Conservation (phyloP, 2,329 filamentous ascomycete species). For the Aspergillus pseudotamarii region DNA sequence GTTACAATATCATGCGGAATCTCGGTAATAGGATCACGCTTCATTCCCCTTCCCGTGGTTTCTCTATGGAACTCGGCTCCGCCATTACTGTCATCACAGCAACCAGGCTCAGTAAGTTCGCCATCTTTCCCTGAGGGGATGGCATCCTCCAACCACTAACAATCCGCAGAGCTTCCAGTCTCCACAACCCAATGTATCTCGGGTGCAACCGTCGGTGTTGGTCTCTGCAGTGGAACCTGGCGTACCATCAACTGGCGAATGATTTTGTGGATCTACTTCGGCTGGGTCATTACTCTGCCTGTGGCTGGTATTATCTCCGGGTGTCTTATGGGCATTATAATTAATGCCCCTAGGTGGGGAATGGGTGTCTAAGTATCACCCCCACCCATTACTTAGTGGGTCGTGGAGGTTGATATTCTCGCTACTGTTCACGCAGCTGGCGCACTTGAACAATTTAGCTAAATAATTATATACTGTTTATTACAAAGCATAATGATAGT, state of each 20-base stretch:
- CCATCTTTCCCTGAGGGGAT: not conserved
- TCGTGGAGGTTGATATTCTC: not conserved
- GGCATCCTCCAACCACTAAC: not conserved
- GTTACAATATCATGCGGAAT: slow-evolving; percentile 26
- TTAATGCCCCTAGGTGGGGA: slow-evolving; percentile 23
- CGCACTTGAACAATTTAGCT: too few species aligned
- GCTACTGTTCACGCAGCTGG: not conserved
- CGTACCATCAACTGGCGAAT: slow-evolving; percentile 26
- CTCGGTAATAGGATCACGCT: slow-evolving; percentile 23
- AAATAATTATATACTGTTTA: too few species aligned
- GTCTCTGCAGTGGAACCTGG: slow-evolving; percentile 24
- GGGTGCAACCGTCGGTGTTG: slow-evolving; percentile 22
- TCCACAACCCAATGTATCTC: slow-evolving; percentile 25
- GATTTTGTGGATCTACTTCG: slow-evolving; percentile 24
- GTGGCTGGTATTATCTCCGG: slow-evolving; percentile 21
- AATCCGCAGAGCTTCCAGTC: slow-evolving; percentile 17
- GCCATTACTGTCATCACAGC: slow-evolving; percentile 23
- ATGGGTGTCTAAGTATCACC: slow-evolving; percentile 2
- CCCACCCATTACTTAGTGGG: not conserved
- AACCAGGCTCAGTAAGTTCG: slow-evolving; percentile 18
- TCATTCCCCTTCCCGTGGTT: slow-evolving; percentile 23
- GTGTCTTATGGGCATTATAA: slow-evolving; percentile 20
- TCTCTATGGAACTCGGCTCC: slow-evolving; percentile 24
- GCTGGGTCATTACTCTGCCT: slow-evolving; percentile 23
- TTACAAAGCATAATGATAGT: too few species aligned